Percentiles rank a stretch among this genome's conserved stretches.
phyloP scores from a whole-genome alignment of 2,329 filamentous ascomycete species.

The Dichotomopilus funicola region DNA sequence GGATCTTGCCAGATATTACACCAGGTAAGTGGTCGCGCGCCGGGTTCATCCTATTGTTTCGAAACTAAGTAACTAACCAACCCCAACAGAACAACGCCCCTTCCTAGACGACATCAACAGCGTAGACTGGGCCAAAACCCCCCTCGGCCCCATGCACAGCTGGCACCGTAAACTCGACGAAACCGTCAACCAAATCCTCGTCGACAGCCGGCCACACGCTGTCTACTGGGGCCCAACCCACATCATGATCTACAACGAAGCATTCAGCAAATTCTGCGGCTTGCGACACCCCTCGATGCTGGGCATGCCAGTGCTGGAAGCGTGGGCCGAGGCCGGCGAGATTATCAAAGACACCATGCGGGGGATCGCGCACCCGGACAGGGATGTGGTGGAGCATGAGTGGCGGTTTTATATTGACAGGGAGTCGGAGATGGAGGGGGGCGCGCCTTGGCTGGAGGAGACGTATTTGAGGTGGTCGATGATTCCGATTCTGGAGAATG shows the following conservation, averaged over 20 bases:
- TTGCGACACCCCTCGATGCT: slow-evolving; percentile 58
- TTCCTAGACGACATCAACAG: slow-evolving; percentile 33
- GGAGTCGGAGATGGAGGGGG: slow-evolving; percentile 26
- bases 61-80: slow-evolving; percentile 4
- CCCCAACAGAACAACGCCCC: slow-evolving; percentile 26
- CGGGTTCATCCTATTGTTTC: not conserved
- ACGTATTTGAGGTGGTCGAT: slow-evolving; percentile 44
- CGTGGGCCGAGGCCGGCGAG: slow-evolving; percentile 49
- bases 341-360: slow-evolving; percentile 35
- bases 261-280: slow-evolving; percentile 56
- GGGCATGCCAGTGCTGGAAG: slow-evolving; percentile 51
- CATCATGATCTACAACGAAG: slow-evolving; percentile 65
- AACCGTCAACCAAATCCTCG: slow-evolving; percentile 34
- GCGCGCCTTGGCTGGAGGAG: slow-evolving; percentile 35
- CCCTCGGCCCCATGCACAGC: slow-evolving; percentile 36
- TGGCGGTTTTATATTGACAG: slow-evolving; percentile 41
- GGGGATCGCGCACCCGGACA: slow-evolving; percentile 28
- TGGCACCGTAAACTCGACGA: slow-evolving; percentile 41
- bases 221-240: slow-evolving; percentile 57
- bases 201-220: slow-evolving; percentile 42
- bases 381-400: slow-evolving; percentile 36
- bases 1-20: slow-evolving; percentile 29
- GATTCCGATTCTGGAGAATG: slow-evolving; percentile 39
- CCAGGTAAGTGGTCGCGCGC: slow-evolving; percentile 15
- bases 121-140: slow-evolving; percentile 40